Base-by-base conservation (phyloP, 2,329 filamentous ascomycete genomes). In the Trichophaea hybrida region DNA sequence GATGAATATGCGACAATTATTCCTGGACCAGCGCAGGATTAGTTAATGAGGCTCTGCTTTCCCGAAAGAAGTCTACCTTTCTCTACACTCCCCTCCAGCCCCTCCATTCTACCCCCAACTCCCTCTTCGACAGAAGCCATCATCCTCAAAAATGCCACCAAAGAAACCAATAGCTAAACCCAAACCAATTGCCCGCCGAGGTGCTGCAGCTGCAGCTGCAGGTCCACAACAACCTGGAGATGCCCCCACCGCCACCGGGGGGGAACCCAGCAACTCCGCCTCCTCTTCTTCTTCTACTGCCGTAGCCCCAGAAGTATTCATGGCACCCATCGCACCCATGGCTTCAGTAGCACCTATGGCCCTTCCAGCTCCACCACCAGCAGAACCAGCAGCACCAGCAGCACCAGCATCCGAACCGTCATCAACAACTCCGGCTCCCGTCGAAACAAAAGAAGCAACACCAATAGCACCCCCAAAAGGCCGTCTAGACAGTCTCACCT, bases 401-500 rank as follows among this genome's bases (percentile, higher is more conserved):
- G 13, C 49, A 35, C 54, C 57, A 2, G 55, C 52, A 35, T 34
- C 52, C 5, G 51, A 43, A 55, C 34, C 57, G 43, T 37, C 6
- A 49, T 37, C 6, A 44, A 32, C 57, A 8, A 50, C 60, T 24
- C 58, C 59, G 24, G 64, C 61, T 10, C 53, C 62, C 40, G 60
- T 63, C 10, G 54, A 57, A n/a, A 61, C 65, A 15, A 66, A 67
- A 49, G 53, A 55, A 35, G 6, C 35, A n/a, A 55, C 44, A 31
- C 34, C 38, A 37, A 48, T 57, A n/a, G 1, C 24, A 24, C 67
- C 67, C 8, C 67, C 67, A 7, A 55, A 61, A 6, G 66, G 67
- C 2, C 62, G 67, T 46, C 61, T 69, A 2, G 67, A 68, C 52
- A 65, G 65, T 35, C 58, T 69, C 44, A 51, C 58, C 8, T 24